phyloP scores from a whole-genome alignment of 495 filamentous ascomycete genomes.

The Pseudotulostoma volvatum region DNA sequence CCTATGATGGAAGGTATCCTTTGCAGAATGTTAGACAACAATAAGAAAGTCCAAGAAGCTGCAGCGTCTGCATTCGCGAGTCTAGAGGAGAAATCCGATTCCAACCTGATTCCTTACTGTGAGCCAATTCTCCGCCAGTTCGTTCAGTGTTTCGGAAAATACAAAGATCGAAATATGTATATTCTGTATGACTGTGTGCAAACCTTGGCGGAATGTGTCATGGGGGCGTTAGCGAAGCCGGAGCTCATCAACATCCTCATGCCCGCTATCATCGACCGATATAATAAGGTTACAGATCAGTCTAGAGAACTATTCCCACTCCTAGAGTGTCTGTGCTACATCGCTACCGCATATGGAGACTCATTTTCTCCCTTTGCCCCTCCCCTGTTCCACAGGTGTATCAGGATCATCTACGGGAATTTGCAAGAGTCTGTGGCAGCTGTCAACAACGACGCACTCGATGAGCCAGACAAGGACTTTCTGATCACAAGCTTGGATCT shows the following conservation, averaged over 20 bases:
- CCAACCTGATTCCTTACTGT: slow-evolving; percentile 65
- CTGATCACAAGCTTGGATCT: slow-evolving; percentile 92
- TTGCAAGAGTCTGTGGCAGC: slow-evolving; percentile 57
- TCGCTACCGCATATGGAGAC: slow-evolving; percentile 72
- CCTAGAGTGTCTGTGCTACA: slow-evolving; percentile 87
- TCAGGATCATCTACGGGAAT: slow-evolving; percentile 80
- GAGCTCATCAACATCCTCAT: slow-evolving; percentile 74
- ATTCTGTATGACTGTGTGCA: slow-evolving; percentile 98
- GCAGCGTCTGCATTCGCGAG: slow-evolving; percentile 93
- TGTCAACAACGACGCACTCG: slow-evolving; percentile 45
- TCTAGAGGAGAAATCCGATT: slow-evolving; percentile 83
- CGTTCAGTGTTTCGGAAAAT: slow-evolving; percentile 77
- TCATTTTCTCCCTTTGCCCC: slow-evolving; percentile 69
- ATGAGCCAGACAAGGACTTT: slow-evolving; percentile 92
- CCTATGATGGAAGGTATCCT: slow-evolving; percentile 98
- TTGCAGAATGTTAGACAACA: slow-evolving; percentile 82
- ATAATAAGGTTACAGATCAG: slow-evolving; percentile 73
- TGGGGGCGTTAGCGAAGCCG: slow-evolving; percentile 56
- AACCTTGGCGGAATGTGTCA: slow-evolving; percentile 85
- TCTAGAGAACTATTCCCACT: slow-evolving; percentile 90
- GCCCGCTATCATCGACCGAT: slow-evolving; percentile 83
- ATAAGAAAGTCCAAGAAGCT: slow-evolving; percentile 96
- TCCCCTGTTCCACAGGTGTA: slow-evolving; percentile 72
- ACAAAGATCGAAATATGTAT: slow-evolving; percentile 98
- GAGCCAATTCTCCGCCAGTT: slow-evolving; percentile 84